These are phyloP conservation scores for Knoxdaviesia capensis DNA, from an alignment of 2,329 filamentous ascomycete genomes.

Conservation along the genomic window DNA sequence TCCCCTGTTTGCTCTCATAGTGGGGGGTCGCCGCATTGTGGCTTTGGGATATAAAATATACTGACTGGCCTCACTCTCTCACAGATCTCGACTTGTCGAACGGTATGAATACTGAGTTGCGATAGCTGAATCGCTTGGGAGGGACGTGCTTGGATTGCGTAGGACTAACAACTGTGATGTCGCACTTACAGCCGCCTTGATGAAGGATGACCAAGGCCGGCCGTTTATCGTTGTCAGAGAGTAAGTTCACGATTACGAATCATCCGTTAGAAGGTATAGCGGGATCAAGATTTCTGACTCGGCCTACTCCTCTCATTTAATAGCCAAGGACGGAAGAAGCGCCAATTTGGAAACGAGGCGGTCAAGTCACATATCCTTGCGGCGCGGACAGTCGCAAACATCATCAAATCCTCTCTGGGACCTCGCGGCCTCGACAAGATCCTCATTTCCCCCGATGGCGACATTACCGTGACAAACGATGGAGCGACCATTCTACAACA, in stretches of 20 bases:
- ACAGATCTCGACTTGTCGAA: slow-evolving; percentile 68
- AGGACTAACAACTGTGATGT: slow-evolving; percentile 5
- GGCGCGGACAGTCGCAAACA: slow-evolving; percentile 85
- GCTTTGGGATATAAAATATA: no score
- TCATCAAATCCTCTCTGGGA: slow-evolving; percentile 91
- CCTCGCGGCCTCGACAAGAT: slow-evolving; percentile 97
- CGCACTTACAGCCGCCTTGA: slow-evolving; percentile 36
- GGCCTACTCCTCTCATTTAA: slow-evolving; percentile 4
- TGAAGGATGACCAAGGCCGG: slow-evolving; percentile 94
- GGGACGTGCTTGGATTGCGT: background rate
- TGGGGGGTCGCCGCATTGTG: no score
- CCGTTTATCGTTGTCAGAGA: slow-evolving; percentile 98
- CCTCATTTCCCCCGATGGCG: slow-evolving; percentile 91
- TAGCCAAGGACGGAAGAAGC: slow-evolving; percentile 94
- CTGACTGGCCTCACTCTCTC: background rate
- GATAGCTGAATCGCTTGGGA: no score
- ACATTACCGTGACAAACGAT: slow-evolving; percentile 98
- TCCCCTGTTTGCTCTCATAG: no score
- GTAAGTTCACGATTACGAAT: slow-evolving; percentile 29
- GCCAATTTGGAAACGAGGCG: slow-evolving; percentile 88
- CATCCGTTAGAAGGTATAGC: no score
- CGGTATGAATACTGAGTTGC: slow-evolving; percentile 29
- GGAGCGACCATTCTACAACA: slow-evolving; percentile 91
- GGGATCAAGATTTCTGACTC: background rate
- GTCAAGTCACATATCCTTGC: slow-evolving; percentile 97